Evolutionary conservation across 352 stramenopile species (phyloP).

Genomic region (Phytophthora tubulina): DNA sequence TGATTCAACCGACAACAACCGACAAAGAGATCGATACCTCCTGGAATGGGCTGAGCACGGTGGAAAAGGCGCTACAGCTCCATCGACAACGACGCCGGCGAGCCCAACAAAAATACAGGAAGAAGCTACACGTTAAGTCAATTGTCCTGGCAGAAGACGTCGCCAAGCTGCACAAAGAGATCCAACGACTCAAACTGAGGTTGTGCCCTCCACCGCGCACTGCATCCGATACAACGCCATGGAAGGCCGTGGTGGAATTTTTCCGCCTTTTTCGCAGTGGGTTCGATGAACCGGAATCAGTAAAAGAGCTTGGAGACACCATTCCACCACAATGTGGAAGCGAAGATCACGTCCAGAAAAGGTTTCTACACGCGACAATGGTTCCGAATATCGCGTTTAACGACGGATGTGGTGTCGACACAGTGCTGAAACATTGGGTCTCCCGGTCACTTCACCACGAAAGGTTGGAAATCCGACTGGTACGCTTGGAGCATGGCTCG

Average conservation of each 20-base stretch:
- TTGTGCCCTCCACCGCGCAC: neutral
- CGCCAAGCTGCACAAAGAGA: neutral
- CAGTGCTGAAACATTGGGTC: neutral
- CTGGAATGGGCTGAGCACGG: neutral
- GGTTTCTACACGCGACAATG: slow-evolving; percentile 1
- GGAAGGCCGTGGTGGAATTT: slow-evolving; percentile 5
- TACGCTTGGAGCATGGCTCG: neutral
- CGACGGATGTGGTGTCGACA: neutral
- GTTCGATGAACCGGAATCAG: neutral
- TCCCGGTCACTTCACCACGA: neutral
- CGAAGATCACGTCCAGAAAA: neutral
- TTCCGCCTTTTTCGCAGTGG: neutral
- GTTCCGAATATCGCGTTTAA: neutral
- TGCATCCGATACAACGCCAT: neutral
- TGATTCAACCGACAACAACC: neutral
- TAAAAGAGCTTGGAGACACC: neutral
- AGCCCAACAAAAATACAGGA: slow-evolving; percentile 8
- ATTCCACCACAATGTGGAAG: no score
- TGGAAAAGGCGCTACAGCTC: neutral
- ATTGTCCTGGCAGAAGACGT: neutral
- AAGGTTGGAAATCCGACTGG: neutral
- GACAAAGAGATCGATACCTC: neutral
- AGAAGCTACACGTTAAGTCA: neutral
- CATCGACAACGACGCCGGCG: neutral
- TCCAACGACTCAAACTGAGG: neutral